Evolutionary conservation across 208 protist species (phyloP).

Genomic region (Tritrichomonas musculus): DNA sequence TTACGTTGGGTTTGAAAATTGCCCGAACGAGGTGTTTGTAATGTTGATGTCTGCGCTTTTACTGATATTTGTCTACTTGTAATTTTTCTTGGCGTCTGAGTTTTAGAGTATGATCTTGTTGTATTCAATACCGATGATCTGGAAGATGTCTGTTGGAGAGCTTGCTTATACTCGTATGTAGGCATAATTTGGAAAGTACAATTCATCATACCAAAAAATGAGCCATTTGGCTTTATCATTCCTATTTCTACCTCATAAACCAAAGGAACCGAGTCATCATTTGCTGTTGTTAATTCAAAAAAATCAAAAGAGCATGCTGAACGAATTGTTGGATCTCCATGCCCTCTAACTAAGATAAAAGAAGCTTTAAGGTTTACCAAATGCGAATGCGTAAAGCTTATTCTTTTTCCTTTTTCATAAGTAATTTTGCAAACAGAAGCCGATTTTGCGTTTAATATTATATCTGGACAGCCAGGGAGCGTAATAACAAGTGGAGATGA

Average conservation of each 20-base stretch:
- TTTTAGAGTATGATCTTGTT: too few species aligned
- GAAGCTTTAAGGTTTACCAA: background rate
- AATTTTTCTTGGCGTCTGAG: background rate
- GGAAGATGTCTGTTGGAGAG: background rate
- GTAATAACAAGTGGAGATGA: background rate
- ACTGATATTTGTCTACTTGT: too few species aligned
- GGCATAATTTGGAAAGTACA: background rate
- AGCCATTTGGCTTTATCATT: background rate
- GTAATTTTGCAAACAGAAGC: conserved; percentile 11
- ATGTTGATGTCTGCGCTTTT: background rate
- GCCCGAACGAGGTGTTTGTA: background rate
- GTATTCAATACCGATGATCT: background rate
- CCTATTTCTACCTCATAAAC: background rate
- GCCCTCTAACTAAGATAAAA: background rate
- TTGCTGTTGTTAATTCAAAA: background rate
- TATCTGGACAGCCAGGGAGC: background rate
- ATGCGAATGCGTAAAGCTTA: background rate
- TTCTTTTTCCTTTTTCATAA: conserved; percentile 25
- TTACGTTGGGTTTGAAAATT: background rate
- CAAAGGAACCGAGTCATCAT: background rate
- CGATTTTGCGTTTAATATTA: background rate
- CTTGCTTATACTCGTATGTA: background rate
- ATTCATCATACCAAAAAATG: background rate
- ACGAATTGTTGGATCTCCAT: background rate
- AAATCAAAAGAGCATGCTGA: background rate